Evolutionary conservation across 345 rosid species (phyloP).

Genomic region (Raphanus sativus): DNA sequence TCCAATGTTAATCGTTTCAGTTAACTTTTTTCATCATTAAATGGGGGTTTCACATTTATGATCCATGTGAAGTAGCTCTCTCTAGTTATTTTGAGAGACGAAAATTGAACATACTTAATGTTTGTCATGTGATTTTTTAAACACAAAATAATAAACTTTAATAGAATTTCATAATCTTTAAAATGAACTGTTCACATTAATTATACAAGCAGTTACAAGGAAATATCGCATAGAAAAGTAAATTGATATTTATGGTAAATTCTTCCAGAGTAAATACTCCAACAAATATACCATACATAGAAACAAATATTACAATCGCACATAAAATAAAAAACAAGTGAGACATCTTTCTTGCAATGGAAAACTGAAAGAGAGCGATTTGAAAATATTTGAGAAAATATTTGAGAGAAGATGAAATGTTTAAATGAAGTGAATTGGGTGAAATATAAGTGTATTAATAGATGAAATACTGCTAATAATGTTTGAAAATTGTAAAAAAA

Average conservation of each 20-base stretch:
- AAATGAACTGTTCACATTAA: neutral
- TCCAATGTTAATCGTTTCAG: neutral
- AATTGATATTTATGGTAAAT: too few species aligned
- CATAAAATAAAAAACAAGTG: too few species aligned
- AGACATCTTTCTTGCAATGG: neutral
- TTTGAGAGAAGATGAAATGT: neutral
- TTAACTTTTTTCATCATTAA: neutral
- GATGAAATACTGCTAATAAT: neutral
- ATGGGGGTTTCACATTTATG: too few species aligned
- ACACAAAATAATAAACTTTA: too few species aligned
- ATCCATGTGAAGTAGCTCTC: neutral
- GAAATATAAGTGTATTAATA: neutral
- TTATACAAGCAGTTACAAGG: neutral
- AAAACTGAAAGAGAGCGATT: too few species aligned
- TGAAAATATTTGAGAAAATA: neutral
- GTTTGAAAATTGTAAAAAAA: too few species aligned
- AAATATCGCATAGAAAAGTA: neutral
- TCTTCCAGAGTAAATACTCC: neutral
- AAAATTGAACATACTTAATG: neutral
- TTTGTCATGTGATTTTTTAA: neutral
- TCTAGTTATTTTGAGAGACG: neutral
- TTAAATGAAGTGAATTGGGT: neutral
- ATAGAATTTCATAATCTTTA: neutral
- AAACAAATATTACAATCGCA: neutral
- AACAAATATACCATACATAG: too few species aligned